Percentiles rank a stretch among this genome's conserved stretches.
phyloP scores from a whole-genome alignment of 1,284 basidiomycete genomes.

The Ceratobasidium sp. region DNA sequence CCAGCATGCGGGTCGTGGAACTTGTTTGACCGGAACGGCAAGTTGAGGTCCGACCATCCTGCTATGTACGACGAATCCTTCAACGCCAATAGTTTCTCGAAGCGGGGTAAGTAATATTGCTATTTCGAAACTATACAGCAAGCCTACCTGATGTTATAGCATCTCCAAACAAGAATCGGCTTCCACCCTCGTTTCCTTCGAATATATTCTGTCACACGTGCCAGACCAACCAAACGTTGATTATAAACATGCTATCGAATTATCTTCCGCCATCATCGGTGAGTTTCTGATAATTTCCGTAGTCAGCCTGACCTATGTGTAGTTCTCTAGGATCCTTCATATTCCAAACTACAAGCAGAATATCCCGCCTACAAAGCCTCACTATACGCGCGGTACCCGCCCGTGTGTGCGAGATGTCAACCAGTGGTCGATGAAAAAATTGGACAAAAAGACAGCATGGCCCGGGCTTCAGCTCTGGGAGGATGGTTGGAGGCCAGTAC shows the following conservation, averaged over 20 bases:
- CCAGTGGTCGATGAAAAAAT: constrained; percentile 85
- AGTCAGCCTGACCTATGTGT: constrained; percentile 20
- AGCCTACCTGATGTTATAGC: constrained; percentile 56
- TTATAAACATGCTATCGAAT: constrained; percentile 85
- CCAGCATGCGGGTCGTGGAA: constrained; percentile 77
- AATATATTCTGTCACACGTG: constrained; percentile 84
- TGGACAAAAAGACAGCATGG: constrained; percentile 78
- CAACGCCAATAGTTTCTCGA: constrained; percentile 76
- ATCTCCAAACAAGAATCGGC: constrained; percentile 71
- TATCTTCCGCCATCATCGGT: constrained; percentile 70
- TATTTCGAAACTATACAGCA: not conserved
- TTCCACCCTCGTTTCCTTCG: constrained; percentile 64
- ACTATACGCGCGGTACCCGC: constrained; percentile 83
- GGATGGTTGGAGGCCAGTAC: constrained; percentile 69
- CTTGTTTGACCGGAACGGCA: constrained; percentile 72
- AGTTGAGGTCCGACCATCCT: constrained; percentile 84
- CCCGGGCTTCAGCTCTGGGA: constrained; percentile 79
- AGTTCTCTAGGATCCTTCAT: constrained; percentile 71
- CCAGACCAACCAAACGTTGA: constrained; percentile 88
- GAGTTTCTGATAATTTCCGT: constrained; percentile 7
- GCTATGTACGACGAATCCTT: constrained; percentile 83
- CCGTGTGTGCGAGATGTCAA: constrained; percentile 79
- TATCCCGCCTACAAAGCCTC: constrained; percentile 78
- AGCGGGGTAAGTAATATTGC: constrained; percentile 67
- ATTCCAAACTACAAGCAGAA: constrained; percentile 67